These are phyloP conservation scores for Penicillium frequentans DNA, from an alignment of 2,329 filamentous ascomycete genomes.

Conservation along the genomic window DNA sequence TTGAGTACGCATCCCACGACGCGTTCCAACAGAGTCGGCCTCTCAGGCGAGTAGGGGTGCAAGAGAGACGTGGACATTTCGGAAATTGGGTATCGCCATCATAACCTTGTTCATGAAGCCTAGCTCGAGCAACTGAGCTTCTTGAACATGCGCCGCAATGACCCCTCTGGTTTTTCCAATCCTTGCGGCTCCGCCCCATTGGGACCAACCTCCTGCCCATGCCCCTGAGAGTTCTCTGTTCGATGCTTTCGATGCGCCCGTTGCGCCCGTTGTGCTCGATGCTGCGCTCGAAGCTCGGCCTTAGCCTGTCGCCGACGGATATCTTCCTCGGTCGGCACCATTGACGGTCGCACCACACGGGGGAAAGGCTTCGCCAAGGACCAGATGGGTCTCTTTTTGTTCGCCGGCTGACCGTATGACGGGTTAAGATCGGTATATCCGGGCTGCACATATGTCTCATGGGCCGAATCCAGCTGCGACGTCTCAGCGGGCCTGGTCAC, in stretches of 20 bases:
- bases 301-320: slow-evolving; percentile 30
- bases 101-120: slow-evolving; percentile 40
- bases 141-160: slow-evolving; percentile 47
- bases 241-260: slow-evolving; percentile 6
- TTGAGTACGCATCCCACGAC: slow-evolving; percentile 20
- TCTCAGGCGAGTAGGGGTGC: slow-evolving; percentile 19
- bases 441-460: slow-evolving; percentile 51
- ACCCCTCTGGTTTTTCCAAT: slow-evolving; percentile 39
- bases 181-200: slow-evolving; percentile 44
- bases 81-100: slow-evolving; percentile 23
- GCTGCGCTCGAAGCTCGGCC: slow-evolving; percentile 20
- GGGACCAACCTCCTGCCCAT: slow-evolving; percentile 41
- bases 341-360: slow-evolving; percentile 54
- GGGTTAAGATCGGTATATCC: slow-evolving; percentile 56
- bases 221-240: slow-evolving; percentile 33
- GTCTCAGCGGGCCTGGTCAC: slow-evolving; percentile 34
- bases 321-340: slow-evolving; percentile 50
- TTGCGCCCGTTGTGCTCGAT: too few relatives aligned
- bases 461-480: slow-evolving; percentile 29
- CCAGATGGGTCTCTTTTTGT: slow-evolving; percentile 52
- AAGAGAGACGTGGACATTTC: slow-evolving; percentile 22
- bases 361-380: slow-evolving; percentile 55
- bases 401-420: slow-evolving; percentile 53
- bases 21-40: background rate
- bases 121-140: slow-evolving; percentile 40